Conservation (phyloP, 306 rosid genomes). For the Fragaria ananassa region DNA sequence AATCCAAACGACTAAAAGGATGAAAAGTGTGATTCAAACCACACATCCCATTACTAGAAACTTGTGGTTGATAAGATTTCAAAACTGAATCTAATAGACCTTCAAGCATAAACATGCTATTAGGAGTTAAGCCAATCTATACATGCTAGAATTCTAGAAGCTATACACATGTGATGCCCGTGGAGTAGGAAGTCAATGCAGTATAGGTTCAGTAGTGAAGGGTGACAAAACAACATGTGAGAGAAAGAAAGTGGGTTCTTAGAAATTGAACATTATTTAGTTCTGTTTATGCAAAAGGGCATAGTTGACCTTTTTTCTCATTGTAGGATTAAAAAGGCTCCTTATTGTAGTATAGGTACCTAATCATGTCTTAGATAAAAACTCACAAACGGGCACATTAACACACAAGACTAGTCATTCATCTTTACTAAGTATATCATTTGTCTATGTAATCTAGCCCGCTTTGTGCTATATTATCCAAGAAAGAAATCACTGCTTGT, state of each 20-base stretch:
- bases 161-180: not conserved
- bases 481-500: constrained; percentile 23
- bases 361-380: not conserved
- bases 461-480: constrained; percentile 15
- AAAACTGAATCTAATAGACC: not conserved
- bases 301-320: not conserved
- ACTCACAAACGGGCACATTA: not conserved
- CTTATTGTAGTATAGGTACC: not conserved
- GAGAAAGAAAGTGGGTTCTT: not conserved
- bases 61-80: not conserved
- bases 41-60: not conserved
- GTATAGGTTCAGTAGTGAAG: not conserved
- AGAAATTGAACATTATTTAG: not conserved
- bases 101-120: not conserved
- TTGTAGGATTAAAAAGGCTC: not conserved
- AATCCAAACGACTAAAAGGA: not conserved
- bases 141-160: not conserved
- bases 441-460: constrained; percentile 18
- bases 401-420: not conserved
- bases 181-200: not conserved
- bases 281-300: not conserved
- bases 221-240: not conserved
- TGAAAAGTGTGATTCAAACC: not conserved
- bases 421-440: constrained; percentile 9
- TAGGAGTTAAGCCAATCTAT: not conserved